Evolutionary conservation across 2,329 filamentous ascomycete genomes (phyloP), one percentile per base, ranked within the genome.

Genomic region (Emmonsiellopsis sp.): DNA sequence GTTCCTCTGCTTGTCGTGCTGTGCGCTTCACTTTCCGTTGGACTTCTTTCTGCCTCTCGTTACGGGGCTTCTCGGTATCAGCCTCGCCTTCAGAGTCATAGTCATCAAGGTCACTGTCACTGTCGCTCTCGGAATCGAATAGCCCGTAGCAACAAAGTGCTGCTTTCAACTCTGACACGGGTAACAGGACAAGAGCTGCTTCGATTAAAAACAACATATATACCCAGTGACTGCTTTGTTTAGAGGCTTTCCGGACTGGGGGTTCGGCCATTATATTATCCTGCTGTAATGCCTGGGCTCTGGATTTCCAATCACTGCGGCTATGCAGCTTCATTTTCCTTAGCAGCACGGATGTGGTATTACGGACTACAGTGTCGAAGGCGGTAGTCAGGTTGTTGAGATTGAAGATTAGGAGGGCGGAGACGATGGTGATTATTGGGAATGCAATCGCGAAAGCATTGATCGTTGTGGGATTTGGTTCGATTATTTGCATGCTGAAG

Each of bases 211-310:
- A 49, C 30, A 49, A 20, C 7, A 49, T 46, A 11, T 54, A 54
- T 11, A 52, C 53, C 53, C 53, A 54, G 37, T 52, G 53, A 26
- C 53, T 54, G 37, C 53, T 54, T n/a, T 54, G 40, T 13, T 46
- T 50, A 11, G 49, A 34, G 16, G 53, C 49, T 34, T 46, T 54
- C 41, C 49, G 42, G 11, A 51, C 53, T 4, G 53, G 53, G 7
- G 53, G 49, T 38, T 54, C 47, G 7, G 43, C 37, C 16, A 35
- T 50, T 42, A 54, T 30, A 20, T 50, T 15, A 35, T 54, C 53
- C 15, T 41, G 48, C 34, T 51, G 15, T 45, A 54, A 31, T 7
- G 53, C 49, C 11, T 44, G 26, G 20, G 53, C 53, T 30, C 47
- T 54, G 13, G 42, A 31, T 44, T 50, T 54, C 53, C 53, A 54